phyloP scores from a whole-genome alignment of 345 rosid species.

The Rhodamnia rubescens region DNA sequence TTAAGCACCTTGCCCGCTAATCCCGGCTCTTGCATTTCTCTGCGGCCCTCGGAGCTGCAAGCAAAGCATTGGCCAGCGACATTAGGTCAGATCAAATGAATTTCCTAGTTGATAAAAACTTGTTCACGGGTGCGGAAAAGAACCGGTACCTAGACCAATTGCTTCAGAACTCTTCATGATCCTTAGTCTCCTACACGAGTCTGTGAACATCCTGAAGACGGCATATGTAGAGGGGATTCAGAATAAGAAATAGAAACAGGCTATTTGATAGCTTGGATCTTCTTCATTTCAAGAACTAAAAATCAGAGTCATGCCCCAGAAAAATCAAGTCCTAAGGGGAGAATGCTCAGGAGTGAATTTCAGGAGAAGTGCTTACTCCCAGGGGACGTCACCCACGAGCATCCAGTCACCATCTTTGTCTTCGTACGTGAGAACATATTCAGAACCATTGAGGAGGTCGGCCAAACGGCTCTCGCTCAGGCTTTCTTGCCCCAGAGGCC shows the following conservation, averaged over 20 bases:
- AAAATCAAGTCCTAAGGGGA: background rate
- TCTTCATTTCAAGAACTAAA: background rate
- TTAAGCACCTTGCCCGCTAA: background rate
- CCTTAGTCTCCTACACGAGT: conserved; percentile 36
- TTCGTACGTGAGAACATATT: conserved; percentile 43
- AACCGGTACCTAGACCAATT: conserved; percentile 29
- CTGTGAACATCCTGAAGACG: conserved; percentile 36
- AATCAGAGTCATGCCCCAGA: background rate
- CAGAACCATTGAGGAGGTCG: conserved; percentile 45
- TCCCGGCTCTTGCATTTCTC: conserved; percentile 32
- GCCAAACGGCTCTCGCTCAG: conserved; percentile 20
- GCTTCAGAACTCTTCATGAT: conserved; percentile 46
- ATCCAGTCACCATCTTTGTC: conserved; percentile 57
- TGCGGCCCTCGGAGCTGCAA: conserved; percentile 44
- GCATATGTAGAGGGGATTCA: background rate
- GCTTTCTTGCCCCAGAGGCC: conserved; percentile 27
- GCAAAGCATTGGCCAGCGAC: background rate
- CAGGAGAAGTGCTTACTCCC: conserved; percentile 30
- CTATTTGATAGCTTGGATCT: background rate
- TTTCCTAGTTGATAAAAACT: background rate
- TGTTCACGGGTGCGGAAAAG: background rate
- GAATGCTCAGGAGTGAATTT: background rate
- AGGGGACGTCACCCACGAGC: conserved; percentile 61
- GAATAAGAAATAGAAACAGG: background rate
- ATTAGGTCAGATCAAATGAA: background rate